Evolutionary conservation across 331 rosid genomes (phyloP).

Genomic region (Ulmus americana): DNA sequence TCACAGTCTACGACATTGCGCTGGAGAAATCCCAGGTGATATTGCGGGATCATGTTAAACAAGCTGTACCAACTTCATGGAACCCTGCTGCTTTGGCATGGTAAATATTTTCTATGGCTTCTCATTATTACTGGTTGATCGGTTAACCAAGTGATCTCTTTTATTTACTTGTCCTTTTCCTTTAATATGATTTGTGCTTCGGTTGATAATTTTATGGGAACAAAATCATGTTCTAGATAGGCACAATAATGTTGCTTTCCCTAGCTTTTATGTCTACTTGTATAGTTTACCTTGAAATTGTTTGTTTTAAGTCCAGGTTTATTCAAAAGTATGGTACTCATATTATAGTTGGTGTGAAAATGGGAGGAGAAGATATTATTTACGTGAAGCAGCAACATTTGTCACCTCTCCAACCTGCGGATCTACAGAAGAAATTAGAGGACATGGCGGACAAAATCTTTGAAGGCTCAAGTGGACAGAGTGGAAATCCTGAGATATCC

Average conservation of each 20-base stretch:
- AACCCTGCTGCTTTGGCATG: slow-evolving; percentile 78
- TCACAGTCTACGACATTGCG: slow-evolving; percentile 59
- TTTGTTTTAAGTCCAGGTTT: slow-evolving; percentile 33
- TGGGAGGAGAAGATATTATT: slow-evolving; percentile 69
- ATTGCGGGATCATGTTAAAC: slow-evolving; percentile 59
- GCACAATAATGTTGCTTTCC: too few species aligned
- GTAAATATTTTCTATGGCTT: slow-evolving; percentile 24
- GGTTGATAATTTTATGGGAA: too few species aligned
- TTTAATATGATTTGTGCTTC: slow-evolving; percentile 1
- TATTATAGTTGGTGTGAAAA: slow-evolving; percentile 56
- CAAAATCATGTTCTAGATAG: too few species aligned
- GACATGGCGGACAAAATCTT: slow-evolving; percentile 54
- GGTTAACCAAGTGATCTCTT: neutral
- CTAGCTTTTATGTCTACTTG: too few species aligned
- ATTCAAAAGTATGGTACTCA: slow-evolving; percentile 64
- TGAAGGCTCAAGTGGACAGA: slow-evolving; percentile 23
- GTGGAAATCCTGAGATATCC: slow-evolving; percentile 8
- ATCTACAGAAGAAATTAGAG: slow-evolving; percentile 54
- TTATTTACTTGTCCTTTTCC: neutral
- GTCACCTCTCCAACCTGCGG: slow-evolving; percentile 53
- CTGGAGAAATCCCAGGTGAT: slow-evolving; percentile 58
- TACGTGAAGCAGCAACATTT: slow-evolving; percentile 63
- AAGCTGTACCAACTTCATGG: slow-evolving; percentile 75
- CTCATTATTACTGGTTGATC: neutral
- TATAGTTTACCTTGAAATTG: too few species aligned